phyloP scores from a whole-genome alignment of 306 rosid genomes.

The Vachellia collinsii region DNA sequence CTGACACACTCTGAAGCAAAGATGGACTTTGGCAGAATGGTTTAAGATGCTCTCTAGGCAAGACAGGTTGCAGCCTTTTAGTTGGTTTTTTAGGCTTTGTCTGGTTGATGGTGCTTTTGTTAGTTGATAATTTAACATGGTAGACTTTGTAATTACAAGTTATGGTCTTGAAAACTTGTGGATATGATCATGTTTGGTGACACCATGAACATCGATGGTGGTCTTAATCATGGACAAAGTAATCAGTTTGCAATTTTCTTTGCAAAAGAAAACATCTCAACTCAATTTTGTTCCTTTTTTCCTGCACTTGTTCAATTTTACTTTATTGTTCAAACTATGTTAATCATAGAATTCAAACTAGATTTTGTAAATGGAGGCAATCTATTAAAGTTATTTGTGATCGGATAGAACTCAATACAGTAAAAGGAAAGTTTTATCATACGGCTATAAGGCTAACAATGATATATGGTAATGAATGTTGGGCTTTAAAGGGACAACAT shows the following conservation, averaged over 20 bases:
- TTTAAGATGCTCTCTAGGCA: constrained; percentile 11
- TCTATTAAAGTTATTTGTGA: no score
- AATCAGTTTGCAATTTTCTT: not conserved
- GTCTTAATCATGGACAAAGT: constrained; percentile 12
- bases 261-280: not conserved
- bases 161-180: constrained; percentile 5
- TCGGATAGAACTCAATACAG: no score
- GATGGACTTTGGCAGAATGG: constrained; percentile 10
- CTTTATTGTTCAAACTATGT: not conserved
- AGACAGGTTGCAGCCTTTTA: not conserved
- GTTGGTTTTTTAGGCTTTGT: not conserved
- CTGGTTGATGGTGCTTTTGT: constrained; percentile 6
- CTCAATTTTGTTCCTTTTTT: not conserved
- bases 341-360: no score
- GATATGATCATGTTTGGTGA: constrained; percentile 2
- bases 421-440: no score
- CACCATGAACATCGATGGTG: not conserved
- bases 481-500: no score
- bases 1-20: not conserved
- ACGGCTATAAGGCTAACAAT: no score
- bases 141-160: not conserved
- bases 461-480: no score
- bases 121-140: not conserved
- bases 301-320: not conserved
- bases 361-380: no score